These are phyloP conservation scores for Scheffersomyces parashehatae DNA, from an alignment of 1,139 yeast genomes.

Conservation along the genomic window DNA sequence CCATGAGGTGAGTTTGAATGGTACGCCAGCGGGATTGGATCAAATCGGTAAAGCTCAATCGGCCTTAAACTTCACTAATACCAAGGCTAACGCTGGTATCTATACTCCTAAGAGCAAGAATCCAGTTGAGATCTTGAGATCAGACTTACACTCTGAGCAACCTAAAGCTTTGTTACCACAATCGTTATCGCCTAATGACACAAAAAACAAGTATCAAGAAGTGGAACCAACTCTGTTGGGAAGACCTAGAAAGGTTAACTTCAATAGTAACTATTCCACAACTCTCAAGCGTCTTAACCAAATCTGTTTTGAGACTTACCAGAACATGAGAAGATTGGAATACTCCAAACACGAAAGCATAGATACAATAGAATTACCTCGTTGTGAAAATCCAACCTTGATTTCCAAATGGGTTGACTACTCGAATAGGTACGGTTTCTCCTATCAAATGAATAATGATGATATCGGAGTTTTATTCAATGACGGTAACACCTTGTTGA, in stretches of 20 bases:
- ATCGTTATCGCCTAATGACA: slow-evolving; percentile 90
- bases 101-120: slow-evolving; percentile 54
- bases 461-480: slow-evolving; percentile 91
- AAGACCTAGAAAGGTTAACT: slow-evolving; percentile 40
- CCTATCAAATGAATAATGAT: slow-evolving; percentile 87
- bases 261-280: slow-evolving; percentile 42
- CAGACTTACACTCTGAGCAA: slow-evolving; percentile 70
- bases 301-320: slow-evolving; percentile 41
- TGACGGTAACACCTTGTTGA: slow-evolving; percentile 77
- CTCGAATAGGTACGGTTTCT: slow-evolving; percentile 92
- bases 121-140: slow-evolving; percentile 69
- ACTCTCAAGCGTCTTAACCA: slow-evolving; percentile 42
- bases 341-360: slow-evolving; percentile 32
- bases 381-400: slow-evolving; percentile 65
- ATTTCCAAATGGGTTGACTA: slow-evolving; percentile 98
- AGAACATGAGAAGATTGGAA: slow-evolving; percentile 44
- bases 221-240: slow-evolving; percentile 48
- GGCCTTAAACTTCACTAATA: slow-evolving; percentile 64
- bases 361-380: slow-evolving; percentile 41
- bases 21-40: slow-evolving; percentile 60
- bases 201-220: slow-evolving; percentile 84
- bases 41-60: slow-evolving; percentile 62
- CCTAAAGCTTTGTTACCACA: slow-evolving; percentile 77
- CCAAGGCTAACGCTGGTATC: slow-evolving; percentile 67
- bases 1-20: slow-evolving; percentile 58